These are phyloP conservation scores for Hirsutella thompsonii DNA, from an alignment of 2,329 filamentous ascomycete genomes.

Conservation along the genomic window DNA sequence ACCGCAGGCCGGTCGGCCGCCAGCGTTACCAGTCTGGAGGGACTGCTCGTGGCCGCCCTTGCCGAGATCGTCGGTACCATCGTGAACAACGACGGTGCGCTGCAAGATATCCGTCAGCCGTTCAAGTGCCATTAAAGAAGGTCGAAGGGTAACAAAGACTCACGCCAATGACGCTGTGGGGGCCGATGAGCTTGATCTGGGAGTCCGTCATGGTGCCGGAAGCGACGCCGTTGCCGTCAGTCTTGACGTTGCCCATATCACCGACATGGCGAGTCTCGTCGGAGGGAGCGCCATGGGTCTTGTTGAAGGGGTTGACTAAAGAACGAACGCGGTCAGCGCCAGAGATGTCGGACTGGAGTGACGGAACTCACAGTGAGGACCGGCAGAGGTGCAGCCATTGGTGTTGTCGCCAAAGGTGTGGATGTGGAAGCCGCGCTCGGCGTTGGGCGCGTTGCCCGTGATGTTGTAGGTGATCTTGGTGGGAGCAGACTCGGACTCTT, in stretches of 20 bases:
- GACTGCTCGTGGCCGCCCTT: conserved; percentile 87
- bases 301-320: conserved; percentile 89
- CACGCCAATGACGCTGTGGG: conserved; percentile 89
- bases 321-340: not conserved
- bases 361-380: conserved; percentile 77
- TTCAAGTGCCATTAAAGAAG: too few relatives aligned
- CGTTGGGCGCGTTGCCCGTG: conserved; percentile 82
- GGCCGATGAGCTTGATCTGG: conserved; percentile 88
- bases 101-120: conserved; percentile 20
- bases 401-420: conserved; percentile 99
- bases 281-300: conserved; percentile 77
- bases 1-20: conserved; percentile 88
- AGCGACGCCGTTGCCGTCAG: conserved; percentile 82
- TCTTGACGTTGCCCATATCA: conserved; percentile 95
- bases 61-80: conserved; percentile 92
- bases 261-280: conserved; percentile 88
- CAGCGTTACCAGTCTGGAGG: conserved; percentile 97
- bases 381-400: conserved; percentile 97
- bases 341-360: not conserved
- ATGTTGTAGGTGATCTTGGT: conserved; percentile 92
- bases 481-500: conserved; percentile 65
- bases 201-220: conserved; percentile 70
- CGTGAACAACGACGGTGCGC: conserved; percentile 92
- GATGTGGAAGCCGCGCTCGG: conserved; percentile 95
- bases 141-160: too few relatives aligned